Conservation (phyloP, 78 protist species). For the Pigoraptor vietnamica region DNA sequence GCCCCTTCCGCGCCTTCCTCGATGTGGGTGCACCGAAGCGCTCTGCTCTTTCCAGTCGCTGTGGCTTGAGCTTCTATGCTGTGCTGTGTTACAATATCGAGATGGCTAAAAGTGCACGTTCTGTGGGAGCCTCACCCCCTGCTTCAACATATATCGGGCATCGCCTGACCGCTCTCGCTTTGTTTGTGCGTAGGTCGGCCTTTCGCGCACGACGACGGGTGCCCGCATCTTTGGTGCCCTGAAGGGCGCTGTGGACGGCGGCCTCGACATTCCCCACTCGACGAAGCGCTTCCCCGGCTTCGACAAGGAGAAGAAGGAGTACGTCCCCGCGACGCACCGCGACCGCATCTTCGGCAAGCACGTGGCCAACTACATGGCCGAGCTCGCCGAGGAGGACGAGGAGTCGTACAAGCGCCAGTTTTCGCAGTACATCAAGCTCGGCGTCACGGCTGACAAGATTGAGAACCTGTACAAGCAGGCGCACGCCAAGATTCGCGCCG, state of each 20-base stretch:
- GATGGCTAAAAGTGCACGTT: too few relatives aligned
- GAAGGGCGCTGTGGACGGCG: constrained; percentile 98
- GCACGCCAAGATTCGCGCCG: constrained; percentile 82
- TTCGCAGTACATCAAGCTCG: constrained; percentile 72
- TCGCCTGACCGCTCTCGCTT: too few relatives aligned
- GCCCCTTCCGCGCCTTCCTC: constrained; percentile 92
- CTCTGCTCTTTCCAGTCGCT: too few relatives aligned
- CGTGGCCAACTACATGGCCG: constrained; percentile 93
- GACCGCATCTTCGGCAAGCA: constrained; percentile 92
- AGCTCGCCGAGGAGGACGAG: constrained; percentile 83
- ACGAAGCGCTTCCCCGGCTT: constrained; percentile 93
- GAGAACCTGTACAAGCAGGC: constrained; percentile 82
- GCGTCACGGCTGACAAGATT: constrained; percentile 71
- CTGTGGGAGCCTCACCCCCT: too few relatives aligned
- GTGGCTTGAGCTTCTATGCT: too few relatives aligned
- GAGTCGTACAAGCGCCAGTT: constrained; percentile 81
- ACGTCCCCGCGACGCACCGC: constrained; percentile 79
- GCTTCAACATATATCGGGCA: too few relatives aligned
- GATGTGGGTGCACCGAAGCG: too few relatives aligned
- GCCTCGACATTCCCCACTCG: constrained; percentile 93
- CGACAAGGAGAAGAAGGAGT: constrained; percentile 59
- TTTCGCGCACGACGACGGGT: constrained; percentile 95
- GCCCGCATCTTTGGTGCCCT: constrained; percentile 54
- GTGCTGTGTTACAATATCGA: too few relatives aligned
- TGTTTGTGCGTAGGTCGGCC: too few relatives aligned